A percentile compares a stretch with the other conserved stretches of the same genome.
These are phyloP conservation scores for Mortierella sp. DNA, from an alignment of 371 early-diverging fungal genomes.

Conservation along the genomic window DNA sequence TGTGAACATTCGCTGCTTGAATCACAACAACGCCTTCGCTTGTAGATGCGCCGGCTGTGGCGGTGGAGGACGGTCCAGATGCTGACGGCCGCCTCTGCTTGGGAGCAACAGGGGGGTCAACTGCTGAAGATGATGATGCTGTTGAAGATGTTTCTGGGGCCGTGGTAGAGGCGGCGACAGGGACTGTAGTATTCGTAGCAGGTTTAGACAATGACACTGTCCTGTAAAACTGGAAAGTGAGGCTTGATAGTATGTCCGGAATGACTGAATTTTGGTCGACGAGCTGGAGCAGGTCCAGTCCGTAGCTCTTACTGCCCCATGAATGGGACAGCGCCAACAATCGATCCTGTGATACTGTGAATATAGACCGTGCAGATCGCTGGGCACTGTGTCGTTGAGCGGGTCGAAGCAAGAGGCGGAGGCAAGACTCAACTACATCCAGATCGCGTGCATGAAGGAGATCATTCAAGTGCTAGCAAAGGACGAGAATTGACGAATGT, in stretches of 20 bases:
- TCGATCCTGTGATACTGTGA: slow-evolving; percentile 73
- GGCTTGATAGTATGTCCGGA: slow-evolving; percentile 62
- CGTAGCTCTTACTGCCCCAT: slow-evolving; percentile 64
- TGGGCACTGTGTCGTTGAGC: slow-evolving; percentile 86
- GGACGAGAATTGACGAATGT: not conserved
- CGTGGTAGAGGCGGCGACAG: not conserved
- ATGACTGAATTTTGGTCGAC: slow-evolving; percentile 56
- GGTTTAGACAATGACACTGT: slow-evolving; percentile 37
- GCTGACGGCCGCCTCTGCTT: slow-evolving; percentile 35
- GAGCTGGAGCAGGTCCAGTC: slow-evolving; percentile 59
- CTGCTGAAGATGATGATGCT: not conserved
- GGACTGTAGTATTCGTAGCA: not conserved
- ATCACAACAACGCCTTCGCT: slow-evolving; percentile 60
- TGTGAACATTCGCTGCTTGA: slow-evolving; percentile 43
- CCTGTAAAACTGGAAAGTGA: slow-evolving; percentile 77
- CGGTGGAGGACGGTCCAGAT: slow-evolving; percentile 21
- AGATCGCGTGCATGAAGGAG: slow-evolving; percentile 79
- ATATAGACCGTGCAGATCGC: slow-evolving; percentile 70
- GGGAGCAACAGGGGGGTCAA: slow-evolving; percentile 6
- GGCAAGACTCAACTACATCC: slow-evolving; percentile 76
- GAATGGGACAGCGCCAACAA: slow-evolving; percentile 70
- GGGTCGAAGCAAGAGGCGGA: slow-evolving; percentile 81
- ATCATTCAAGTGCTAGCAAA: slow-evolving; percentile 72
- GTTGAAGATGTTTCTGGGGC: slow-evolving; percentile 19
- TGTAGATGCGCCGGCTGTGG: slow-evolving; percentile 27